phyloP scores from a whole-genome alignment of 2,329 filamentous ascomycete species.

The Ceratocystis destructans region DNA sequence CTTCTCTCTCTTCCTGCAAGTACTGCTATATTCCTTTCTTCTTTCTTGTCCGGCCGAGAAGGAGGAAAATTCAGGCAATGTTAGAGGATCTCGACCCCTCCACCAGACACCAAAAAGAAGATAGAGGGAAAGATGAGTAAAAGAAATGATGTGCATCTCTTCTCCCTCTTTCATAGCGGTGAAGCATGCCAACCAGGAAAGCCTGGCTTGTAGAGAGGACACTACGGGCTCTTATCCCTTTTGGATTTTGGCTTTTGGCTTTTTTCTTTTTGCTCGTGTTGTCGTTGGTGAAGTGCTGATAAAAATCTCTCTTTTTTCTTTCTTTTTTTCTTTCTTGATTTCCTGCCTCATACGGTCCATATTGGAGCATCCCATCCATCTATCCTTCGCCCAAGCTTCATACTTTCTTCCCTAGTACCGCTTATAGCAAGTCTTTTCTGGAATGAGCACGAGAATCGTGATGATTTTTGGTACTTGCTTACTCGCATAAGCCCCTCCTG shows the following conservation, averaged over 20 bases:
- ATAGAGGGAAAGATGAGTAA: not conserved
- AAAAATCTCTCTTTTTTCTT: too few relatives aligned
- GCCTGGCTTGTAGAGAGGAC: not conserved
- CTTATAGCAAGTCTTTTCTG: not conserved
- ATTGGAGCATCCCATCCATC: not conserved
- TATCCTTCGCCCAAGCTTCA: too few relatives aligned
- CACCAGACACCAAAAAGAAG: not conserved
- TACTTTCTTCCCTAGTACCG: not conserved
- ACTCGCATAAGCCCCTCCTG: not conserved
- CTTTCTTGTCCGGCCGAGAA: not conserved
- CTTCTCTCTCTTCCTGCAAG: constrained; percentile 1
- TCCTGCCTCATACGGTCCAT: not conserved
- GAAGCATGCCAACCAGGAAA: constrained; percentile 8
- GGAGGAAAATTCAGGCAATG: not conserved
- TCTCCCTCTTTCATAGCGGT: constrained; percentile 3
- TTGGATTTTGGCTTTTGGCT: not conserved
- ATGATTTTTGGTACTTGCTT: not conserved
- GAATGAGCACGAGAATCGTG: not conserved
- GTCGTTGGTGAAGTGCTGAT: not conserved
- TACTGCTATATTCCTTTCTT: not conserved
- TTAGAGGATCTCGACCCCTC: not conserved
- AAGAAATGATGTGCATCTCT: not conserved
- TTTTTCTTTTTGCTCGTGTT: not conserved
- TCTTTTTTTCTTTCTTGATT: too few relatives aligned
- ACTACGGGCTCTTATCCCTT: not conserved